Evolutionary conservation across 495 filamentous ascomycete species (phyloP), one percentile per base, ranked within the genome.

Genomic region (Podospora pseudopauciseta): DNA sequence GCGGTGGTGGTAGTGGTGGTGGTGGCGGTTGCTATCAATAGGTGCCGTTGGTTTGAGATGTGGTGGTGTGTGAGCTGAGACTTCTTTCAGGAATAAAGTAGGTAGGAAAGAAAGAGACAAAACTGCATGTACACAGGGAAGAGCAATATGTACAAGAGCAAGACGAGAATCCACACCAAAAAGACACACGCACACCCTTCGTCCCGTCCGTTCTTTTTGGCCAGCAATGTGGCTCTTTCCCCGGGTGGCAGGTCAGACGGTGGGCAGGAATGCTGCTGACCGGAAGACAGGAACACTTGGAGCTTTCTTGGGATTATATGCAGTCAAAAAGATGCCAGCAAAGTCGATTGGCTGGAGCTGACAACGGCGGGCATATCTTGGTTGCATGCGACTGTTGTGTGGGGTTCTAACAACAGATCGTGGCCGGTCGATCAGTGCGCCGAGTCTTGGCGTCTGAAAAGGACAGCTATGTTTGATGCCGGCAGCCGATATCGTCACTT

Each of bases 301-400:
- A 60, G 23, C 13, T 23, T 23, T 23, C 19, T 13, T 60, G 58
- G 9, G 19, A 32, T 61, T 28, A 26, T 18, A 26, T 60, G 58
- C 16, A 64, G 18, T 13, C 30, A 44, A 49, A 49, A 49, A 54
- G 19, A 64, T 26, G 44, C 63, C 63, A 65, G 53, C 53, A 65
- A 65, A 16, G 63, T 57, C 44, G 26, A 39, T 55, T 49, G 49
- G 54, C 30, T 27, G 13, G 15, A 30, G 26, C 59, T 61, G 30
- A 30, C 75, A 60, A 75, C 73, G 68, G 80, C 82, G 68, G 77
- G 76, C 49, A 78, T 74, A 68, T 79, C 77, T 65, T 78, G 80
- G 57, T 79, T 72, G 60, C 81, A 72, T 63, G 77, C 73, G 65
- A 23, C 79, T 76, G 64, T 78, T 77, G 68, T 32, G 74, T 77